Evolutionary conservation across 192 early-diverging fungal genomes (phyloP).

Genomic region (Backusella sp.): DNA sequence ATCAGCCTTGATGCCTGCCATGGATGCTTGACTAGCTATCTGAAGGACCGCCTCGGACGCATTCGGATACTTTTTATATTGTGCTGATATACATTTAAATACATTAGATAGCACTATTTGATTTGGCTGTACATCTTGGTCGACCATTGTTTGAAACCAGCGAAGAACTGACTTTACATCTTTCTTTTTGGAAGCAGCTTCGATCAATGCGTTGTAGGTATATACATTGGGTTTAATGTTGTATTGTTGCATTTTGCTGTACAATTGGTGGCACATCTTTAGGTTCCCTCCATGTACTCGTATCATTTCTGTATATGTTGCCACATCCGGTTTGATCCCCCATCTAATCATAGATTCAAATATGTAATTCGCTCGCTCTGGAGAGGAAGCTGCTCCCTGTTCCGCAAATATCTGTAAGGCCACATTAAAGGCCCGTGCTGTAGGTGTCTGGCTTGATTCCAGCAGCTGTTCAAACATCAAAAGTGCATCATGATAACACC

Average conservation of each 20-base stretch:
- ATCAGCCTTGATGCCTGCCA: conserved; percentile 34
- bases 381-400: not conserved
- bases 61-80: conserved; percentile 1
- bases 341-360: conserved; percentile 26
- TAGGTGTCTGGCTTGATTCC: not conserved
- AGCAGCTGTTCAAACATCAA: conserved; percentile 25
- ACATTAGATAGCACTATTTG: conserved; percentile 21
- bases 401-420: conserved; percentile 31
- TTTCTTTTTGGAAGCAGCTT: conserved; percentile 11
- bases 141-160: conserved; percentile 36
- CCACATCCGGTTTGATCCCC: conserved; percentile 22
- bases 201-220: conserved; percentile 32
- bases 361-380: conserved; percentile 19
- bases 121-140: conserved; percentile 20
- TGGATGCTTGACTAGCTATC: conserved; percentile 20
- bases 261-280: conserved; percentile 15
- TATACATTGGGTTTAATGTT: conserved; percentile 29
- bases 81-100: conserved; percentile 17
- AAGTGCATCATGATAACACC: conserved; percentile 6
- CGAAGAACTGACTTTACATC: conserved; percentile 22
- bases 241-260: conserved; percentile 22
- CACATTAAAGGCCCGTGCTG: conserved; percentile 21
- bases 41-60: not conserved
- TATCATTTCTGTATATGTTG: conserved; percentile 36
- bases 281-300: not conserved